These are phyloP conservation scores for Puccinia novopanici DNA, from an alignment of 1,284 basidiomycete genomes.

Conservation along the genomic window DNA sequence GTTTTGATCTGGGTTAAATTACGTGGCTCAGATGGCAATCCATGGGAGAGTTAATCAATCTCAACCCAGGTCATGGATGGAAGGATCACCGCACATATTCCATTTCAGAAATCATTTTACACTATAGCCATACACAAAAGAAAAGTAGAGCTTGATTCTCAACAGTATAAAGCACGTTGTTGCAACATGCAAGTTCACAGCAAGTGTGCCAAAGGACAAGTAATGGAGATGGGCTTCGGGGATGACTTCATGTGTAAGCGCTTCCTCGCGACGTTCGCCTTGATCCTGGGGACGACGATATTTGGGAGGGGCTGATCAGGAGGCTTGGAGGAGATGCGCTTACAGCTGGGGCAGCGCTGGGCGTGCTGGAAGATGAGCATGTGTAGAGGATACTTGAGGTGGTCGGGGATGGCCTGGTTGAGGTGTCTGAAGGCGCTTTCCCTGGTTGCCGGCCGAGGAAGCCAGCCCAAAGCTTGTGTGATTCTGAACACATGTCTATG, in stretches of 20 bases:
- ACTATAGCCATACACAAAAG: too few relatives aligned
- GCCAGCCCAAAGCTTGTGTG: conserved; percentile 70
- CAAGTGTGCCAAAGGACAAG: not conserved
- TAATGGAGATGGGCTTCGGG: not conserved
- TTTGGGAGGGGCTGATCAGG: not conserved
- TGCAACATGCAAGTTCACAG: not conserved
- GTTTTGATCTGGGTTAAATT: too few relatives aligned
- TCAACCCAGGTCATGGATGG: too few relatives aligned
- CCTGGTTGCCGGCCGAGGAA: conserved; percentile 66
- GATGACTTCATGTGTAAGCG: not conserved
- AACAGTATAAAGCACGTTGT: too few relatives aligned
- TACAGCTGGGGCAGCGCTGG: conserved; percentile 43
- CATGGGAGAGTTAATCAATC: too few relatives aligned
- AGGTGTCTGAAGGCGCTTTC: conserved; percentile 72
- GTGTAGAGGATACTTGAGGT: conserved; percentile 72
- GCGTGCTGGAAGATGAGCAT: conserved; percentile 71
- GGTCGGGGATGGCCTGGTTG: conserved; percentile 67
- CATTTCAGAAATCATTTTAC: too few relatives aligned
- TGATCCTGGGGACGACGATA: too few relatives aligned
- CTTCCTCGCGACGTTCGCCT: not conserved
- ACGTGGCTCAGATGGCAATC: too few relatives aligned
- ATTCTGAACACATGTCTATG: conserved; percentile 67
- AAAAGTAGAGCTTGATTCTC: too few relatives aligned
- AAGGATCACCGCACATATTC: too few relatives aligned
- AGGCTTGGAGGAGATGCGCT: not conserved